Conservation (phyloP, 306 rosid genomes). For the Albizia julibrissin region DNA sequence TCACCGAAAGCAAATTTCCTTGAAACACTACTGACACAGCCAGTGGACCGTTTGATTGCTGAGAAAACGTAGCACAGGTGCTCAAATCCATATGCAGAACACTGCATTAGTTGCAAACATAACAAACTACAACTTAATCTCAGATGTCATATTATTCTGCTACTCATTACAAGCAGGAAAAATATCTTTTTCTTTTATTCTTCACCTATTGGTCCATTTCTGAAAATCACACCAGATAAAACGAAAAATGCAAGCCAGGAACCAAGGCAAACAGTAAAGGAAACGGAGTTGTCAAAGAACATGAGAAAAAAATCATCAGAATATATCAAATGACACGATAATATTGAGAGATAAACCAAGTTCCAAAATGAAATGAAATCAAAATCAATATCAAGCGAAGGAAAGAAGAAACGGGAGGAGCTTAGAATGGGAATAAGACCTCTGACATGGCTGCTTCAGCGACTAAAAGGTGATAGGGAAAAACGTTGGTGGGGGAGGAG, state of each 20-base stretch:
- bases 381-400: background rate
- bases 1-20: slow-evolving; percentile 2
- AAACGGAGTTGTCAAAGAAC: too few species aligned
- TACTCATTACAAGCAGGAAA: background rate
- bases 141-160: background rate
- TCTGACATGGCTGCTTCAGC: slow-evolving; percentile 43
- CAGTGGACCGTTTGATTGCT: background rate
- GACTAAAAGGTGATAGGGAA: slow-evolving; percentile 26
- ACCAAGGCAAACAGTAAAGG: background rate
- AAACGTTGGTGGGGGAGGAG: slow-evolving; percentile 22
- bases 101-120: background rate
- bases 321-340: background rate
- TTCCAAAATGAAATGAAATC: background rate
- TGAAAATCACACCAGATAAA: slow-evolving; percentile 10
- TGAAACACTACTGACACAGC: slow-evolving; percentile 8
- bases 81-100: background rate
- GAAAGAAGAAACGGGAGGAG: background rate
- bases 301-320: slow-evolving; percentile 1
- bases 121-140: background rate
- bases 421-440: slow-evolving; percentile 23
- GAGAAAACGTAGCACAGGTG: slow-evolving; percentile 30
- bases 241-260: slow-evolving; percentile 35
- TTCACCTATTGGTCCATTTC: slow-evolving; percentile 1
- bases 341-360: background rate
- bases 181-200: background rate